Evolutionary conservation across 345 rosid species (phyloP), one percentile per base, ranked within the genome.

Genomic region (Sonneratia caseolaris): DNA sequence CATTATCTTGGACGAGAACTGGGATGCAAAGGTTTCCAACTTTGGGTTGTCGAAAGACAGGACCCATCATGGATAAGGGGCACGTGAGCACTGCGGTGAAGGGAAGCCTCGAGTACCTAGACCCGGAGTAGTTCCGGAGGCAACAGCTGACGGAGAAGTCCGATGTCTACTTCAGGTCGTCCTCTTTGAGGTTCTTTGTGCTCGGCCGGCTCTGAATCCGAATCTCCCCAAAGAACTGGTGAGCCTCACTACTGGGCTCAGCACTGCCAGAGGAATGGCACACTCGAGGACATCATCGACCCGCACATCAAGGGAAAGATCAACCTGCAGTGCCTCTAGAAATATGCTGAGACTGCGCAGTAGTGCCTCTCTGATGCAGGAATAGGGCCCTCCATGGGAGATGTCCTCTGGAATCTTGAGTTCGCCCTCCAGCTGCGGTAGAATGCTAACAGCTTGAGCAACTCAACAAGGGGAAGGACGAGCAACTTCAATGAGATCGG

Each of bases 241-340:
- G 7, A 88, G 96, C 74, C 91, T 94, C 7, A 93, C 88, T 96
- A 91, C 68, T 94, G 96, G 97, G 96, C 97, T 0, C 71, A 76
- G 62, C 71, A 78, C 0, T 88, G 96, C 71, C 81, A 85, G 22
- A 72, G 77, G 37, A 87, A 79, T 36, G 91, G 91, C 13, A 64
- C 45, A 0, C 69, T 94, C 8, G 91, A 83, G 3, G 92, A 88
- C 70, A 80, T 88, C 18, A 71, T 87, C 37, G 97, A 94, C 77
- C 92, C 93, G 27, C 70, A 75, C 35, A 37, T 90, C 27, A 85
- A 86, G 76, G 86, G 82, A 9, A 76, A 76, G 67, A 84, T 90
- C 70, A 64, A 66, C 3, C 79, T 81, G 0, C 84, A 86, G 73
- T 84, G 91, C 75, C 62, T 86, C 24, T 82, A 85, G 75, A 85